A percentile compares a stretch with the other conserved stretches of the same genome.
These are phyloP conservation scores for Epichloe sibirici DNA, from an alignment of 2,329 filamentous ascomycete species.

Conservation along the genomic window DNA sequence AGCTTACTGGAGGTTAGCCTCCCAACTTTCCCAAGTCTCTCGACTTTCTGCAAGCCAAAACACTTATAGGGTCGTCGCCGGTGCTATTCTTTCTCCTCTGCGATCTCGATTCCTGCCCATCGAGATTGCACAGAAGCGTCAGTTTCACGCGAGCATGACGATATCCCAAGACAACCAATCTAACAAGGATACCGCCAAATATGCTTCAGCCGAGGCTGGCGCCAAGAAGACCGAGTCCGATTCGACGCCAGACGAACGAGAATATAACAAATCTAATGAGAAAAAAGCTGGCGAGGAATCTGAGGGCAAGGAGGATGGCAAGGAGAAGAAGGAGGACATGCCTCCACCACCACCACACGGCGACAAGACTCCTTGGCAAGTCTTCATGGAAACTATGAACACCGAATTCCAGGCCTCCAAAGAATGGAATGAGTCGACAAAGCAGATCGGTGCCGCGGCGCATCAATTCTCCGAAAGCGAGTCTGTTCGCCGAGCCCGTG, in stretches of 20 bases:
- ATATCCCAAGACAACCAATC: constrained; percentile 23
- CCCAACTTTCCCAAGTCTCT: constrained; percentile 19
- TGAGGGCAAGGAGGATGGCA: constrained; percentile 36
- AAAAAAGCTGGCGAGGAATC: constrained; percentile 32
- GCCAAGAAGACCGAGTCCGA: constrained; percentile 26
- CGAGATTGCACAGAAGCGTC: constrained; percentile 17
- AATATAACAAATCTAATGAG: constrained; percentile 31
- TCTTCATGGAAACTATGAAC: constrained; percentile 94
- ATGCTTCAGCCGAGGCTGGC: constrained; percentile 12
- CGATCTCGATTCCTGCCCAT: constrained; percentile 33
- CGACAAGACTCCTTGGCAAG: constrained; percentile 97
- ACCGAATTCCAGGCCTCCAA: constrained; percentile 92
- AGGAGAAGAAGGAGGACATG: constrained; percentile 53
- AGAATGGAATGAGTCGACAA: constrained; percentile 98
- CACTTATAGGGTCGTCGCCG: constrained; percentile 15
- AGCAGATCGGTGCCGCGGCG: constrained; percentile 78
- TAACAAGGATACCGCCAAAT: constrained; percentile 12
- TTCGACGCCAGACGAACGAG: constrained; percentile 26
- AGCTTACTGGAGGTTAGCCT: constrained; percentile 35
- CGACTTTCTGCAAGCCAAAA: constrained; percentile 15
- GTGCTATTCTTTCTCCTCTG: constrained; percentile 24
- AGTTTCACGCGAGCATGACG: constrained; percentile 20
- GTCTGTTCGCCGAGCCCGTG: constrained; percentile 70
- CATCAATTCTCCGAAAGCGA: constrained; percentile 91
- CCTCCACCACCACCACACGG: constrained; percentile 92